phyloP scores from a whole-genome alignment of 768 basidiomycete species.

The Neoboletus brunneissimus region DNA sequence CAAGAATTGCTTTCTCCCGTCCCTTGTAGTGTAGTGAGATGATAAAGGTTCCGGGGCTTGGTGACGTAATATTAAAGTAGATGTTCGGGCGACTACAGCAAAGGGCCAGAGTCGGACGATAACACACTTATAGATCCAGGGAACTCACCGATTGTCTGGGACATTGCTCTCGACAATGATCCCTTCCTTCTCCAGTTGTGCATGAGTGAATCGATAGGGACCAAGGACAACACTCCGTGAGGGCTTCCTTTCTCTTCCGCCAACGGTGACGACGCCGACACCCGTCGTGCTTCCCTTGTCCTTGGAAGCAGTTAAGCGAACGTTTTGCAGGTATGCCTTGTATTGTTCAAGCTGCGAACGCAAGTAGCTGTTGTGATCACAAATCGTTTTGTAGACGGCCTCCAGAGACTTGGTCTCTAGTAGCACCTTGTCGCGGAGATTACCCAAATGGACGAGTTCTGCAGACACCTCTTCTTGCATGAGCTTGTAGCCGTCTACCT shows the following conservation, averaged over 20 bases:
- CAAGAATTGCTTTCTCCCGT: slow-evolving; percentile 96
- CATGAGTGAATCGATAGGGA: slow-evolving; percentile 96
- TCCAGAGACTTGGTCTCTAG: slow-evolving; percentile 91
- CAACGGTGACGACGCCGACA: slow-evolving; percentile 93
- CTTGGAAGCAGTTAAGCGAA: slow-evolving; percentile 82
- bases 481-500: slow-evolving; percentile 79
- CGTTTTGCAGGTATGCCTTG: slow-evolving; percentile 98
- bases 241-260: slow-evolving; percentile 96
- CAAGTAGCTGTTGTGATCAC: slow-evolving; percentile 98
- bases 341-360: slow-evolving; percentile 97
- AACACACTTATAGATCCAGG: no score
- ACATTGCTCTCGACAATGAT: slow-evolving; percentile 99
- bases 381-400: slow-evolving; percentile 98
- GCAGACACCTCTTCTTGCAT: slow-evolving; percentile 98
- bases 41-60: slow-evolving; percentile 97
- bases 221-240: slow-evolving; percentile 83
- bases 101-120: not conserved
- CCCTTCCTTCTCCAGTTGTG: slow-evolving; percentile 97
- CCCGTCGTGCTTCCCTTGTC: slow-evolving; percentile 85
- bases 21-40: slow-evolving; percentile 99
- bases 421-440: slow-evolving; percentile 92
- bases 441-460: slow-evolving; percentile 94
- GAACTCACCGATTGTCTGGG: slow-evolving; percentile 86
- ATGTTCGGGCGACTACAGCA: slow-evolving; percentile 84
- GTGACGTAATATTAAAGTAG: slow-evolving; percentile 98